A percentile compares a stretch with the other conserved stretches of the same genome.
Conservation (phyloP, 2,329 filamentous ascomycete species). For the Epichloe bromicola region DNA sequence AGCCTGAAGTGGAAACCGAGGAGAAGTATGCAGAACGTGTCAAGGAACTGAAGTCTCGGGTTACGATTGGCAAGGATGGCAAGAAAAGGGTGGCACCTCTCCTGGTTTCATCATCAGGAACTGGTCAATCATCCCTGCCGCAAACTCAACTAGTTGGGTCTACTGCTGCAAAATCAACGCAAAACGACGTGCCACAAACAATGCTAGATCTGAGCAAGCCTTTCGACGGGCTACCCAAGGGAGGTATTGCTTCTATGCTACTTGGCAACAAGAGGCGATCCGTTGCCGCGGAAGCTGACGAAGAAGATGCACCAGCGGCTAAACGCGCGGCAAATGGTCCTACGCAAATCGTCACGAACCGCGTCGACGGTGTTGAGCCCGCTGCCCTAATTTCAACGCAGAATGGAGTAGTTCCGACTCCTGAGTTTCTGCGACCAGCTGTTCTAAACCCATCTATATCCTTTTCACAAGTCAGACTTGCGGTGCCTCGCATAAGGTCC, state of each 20-base stretch:
- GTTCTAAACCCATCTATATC: constrained; percentile 71
- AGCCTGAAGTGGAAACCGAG: constrained; percentile 31
- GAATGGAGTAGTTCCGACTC: constrained; percentile 52
- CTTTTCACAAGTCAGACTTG: constrained; percentile 71
- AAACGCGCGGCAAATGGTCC: constrained; percentile 52
- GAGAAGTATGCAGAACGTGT: constrained; percentile 43
- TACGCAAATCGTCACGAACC: constrained; percentile 62
- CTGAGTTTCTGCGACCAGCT: constrained; percentile 78
- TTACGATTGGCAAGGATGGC: constrained; percentile 91
- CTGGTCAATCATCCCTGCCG: constrained; percentile 75
- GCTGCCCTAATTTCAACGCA: constrained; percentile 49
- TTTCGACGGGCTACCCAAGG: constrained; percentile 83
- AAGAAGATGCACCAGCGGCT: constrained; percentile 38
- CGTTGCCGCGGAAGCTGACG: constrained; percentile 58
- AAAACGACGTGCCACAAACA: constrained; percentile 64
- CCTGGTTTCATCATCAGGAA: constrained; percentile 78
- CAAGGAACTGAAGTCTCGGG: constrained; percentile 66
- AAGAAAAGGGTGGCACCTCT: constrained; percentile 92
- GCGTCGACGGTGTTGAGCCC: constrained; percentile 63
- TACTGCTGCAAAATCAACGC: constrained; percentile 46
- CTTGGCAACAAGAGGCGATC: constrained; percentile 89
- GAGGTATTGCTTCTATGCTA: constrained; percentile 72
- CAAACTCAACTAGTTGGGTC: constrained; percentile 79
- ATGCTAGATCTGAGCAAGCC: constrained; percentile 86
- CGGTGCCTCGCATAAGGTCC: constrained; percentile 73